Base-by-base conservation (phyloP, 495 filamentous ascomycete species). In the Sordaria brevicollis region DNA sequence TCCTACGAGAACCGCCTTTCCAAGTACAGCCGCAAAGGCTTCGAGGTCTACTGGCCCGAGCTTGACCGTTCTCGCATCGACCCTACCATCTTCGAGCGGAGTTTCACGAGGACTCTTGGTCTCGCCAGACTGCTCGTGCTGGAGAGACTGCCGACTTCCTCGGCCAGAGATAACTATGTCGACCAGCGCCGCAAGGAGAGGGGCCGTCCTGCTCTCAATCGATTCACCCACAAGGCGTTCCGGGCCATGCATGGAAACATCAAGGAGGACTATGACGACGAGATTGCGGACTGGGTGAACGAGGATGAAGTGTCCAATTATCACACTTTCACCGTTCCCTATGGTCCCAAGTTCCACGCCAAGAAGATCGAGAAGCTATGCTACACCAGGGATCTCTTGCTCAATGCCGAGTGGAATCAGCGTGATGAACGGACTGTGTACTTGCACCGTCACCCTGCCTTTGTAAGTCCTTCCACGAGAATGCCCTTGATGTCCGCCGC, bases 1-100 rank as follows among this genome's bases (percentile, higher is more conserved):
- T 93, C 91, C 0, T 96, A 94, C 74, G 92, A 96, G 74, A 94
- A 90, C 71, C 89, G 92, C 9, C 83, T 96, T n/a, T 92, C 91
- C 4, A 96, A 96, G 77, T 96, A 94, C 78, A 90, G 89, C 29
- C 92, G 90, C 75, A 83, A 92, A 13, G 90, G 91, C 3, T 96
- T 96, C 68, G 92, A 96, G 75, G 85, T 94, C 4, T 91, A 90
- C 76, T 94, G 90, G 88, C 81, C 87, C 0, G 81, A 86, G 31
- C 82, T 96, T 29, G 90, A 94, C 68, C 86, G 92, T 25, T 85
- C 86, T 4, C 85, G 85, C 10, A 83, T 96, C 65, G 92, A 96
- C 73, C 92, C 92, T 9, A 92, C 92, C 3, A 93, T 96, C 68
- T 96, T 90, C 69, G 92, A 96, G 76, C 80, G 92, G 65, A 91